Evolutionary conservation across 345 rosid genomes (phyloP).

Genomic region (Aquilaria sinensis): DNA sequence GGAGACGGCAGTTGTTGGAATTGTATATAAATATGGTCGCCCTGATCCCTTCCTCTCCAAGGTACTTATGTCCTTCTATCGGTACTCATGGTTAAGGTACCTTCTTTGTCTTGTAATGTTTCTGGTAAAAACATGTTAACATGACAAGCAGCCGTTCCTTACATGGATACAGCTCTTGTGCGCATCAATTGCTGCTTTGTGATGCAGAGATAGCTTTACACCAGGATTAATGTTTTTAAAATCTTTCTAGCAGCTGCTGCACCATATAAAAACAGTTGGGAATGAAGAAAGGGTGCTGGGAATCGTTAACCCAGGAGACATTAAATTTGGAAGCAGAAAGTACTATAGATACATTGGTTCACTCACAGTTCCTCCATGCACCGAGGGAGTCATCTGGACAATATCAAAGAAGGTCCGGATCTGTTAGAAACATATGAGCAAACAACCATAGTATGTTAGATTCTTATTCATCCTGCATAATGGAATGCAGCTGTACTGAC

Average conservation of each 20-base stretch:
- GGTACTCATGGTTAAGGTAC: background rate
- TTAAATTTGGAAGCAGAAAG: slow-evolving; percentile 41
- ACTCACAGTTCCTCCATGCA: slow-evolving; percentile 71
- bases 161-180: too few relatives aligned
- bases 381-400: slow-evolving; percentile 74
- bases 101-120: background rate
- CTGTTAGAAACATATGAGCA: background rate
- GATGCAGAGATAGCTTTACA: too few relatives aligned
- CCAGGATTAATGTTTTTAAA: too few relatives aligned
- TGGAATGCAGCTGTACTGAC: too few relatives aligned
- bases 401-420: slow-evolving; percentile 34
- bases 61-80: slow-evolving; percentile 22
- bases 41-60: slow-evolving; percentile 45
- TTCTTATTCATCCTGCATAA: background rate
- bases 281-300: slow-evolving; percentile 29
- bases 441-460: background rate
- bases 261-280: slow-evolving; percentile 26
- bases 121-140: background rate
- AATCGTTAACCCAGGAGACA: slow-evolving; percentile 40
- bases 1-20: slow-evolving; percentile 40
- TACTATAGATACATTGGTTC: slow-evolving; percentile 68
- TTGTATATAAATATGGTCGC: slow-evolving; percentile 47
- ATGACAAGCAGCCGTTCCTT: background rate
- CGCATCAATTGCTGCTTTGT: too few relatives aligned
- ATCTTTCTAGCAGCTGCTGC: slow-evolving; percentile 29